Percentiles rank a stretch among this genome's conserved stretches.
Evolutionary conservation across 192 early-diverging fungal species (phyloP).

Genomic region (Coemansia sp.): DNA sequence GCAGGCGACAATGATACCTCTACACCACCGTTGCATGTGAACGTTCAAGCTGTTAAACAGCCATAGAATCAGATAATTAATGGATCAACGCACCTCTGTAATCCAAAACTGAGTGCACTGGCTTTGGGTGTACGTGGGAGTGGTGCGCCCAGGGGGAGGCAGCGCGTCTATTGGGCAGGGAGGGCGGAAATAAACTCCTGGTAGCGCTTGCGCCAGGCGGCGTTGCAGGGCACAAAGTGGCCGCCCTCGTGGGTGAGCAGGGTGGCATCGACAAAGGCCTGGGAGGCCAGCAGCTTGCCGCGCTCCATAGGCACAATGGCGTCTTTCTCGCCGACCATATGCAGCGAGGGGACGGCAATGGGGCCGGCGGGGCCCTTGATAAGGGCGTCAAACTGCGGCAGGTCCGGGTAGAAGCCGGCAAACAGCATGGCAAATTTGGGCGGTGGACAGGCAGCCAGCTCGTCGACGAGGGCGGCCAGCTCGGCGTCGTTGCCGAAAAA

Average conservation of each 20-base stretch:
- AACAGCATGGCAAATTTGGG: conserved; percentile 23
- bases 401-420: conserved; percentile 21
- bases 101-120: too few species aligned
- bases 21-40: conserved; percentile 62
- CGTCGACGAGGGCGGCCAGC: not conserved
- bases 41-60: too few species aligned
- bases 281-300: conserved; percentile 13
- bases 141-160: too few species aligned
- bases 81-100: too few species aligned
- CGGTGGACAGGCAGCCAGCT: not conserved
- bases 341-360: conserved; percentile 1
- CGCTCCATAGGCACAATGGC: conserved; percentile 18
- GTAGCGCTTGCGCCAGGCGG: conserved; percentile 20
- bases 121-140: too few species aligned
- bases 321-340: conserved; percentile 23
- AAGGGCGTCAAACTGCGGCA: conserved; percentile 15
- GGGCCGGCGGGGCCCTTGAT: not conserved
- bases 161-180: too few species aligned
- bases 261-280: conserved; percentile 9
- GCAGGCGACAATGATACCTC: conserved; percentile 75
- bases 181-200: conserved; percentile 31
- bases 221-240: conserved; percentile 34
- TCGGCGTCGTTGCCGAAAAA: not conserved
- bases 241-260: conserved; percentile 22
- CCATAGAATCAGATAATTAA: too few species aligned